Conservation (phyloP, 2,329 filamentous ascomycete species). For the Sordariomycetes sp. region DNA sequence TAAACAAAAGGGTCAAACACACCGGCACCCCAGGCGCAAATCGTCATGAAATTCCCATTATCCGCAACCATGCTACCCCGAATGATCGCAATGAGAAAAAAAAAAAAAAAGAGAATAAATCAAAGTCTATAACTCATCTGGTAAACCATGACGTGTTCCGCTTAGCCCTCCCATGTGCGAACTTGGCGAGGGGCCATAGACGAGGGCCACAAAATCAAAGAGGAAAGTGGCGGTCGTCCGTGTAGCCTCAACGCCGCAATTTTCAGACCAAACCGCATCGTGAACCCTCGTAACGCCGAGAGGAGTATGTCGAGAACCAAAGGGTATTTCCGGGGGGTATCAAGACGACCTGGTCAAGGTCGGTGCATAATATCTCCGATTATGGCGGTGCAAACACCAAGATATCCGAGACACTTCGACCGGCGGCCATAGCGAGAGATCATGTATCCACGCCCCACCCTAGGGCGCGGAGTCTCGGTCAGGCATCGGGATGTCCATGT, state of each 20-base stretch:
- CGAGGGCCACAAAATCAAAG: not conserved
- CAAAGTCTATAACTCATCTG: not conserved
- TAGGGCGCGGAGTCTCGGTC: not conserved
- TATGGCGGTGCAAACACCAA: not conserved
- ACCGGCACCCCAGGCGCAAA: not conserved
- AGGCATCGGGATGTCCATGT: conserved; percentile 3
- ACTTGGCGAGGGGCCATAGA: not conserved
- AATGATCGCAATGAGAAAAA: not conserved
- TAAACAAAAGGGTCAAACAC: not conserved
- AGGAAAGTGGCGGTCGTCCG: not conserved
- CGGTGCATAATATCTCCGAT: too few relatives aligned
- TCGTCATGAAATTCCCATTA: not conserved
- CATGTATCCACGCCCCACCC: not conserved
- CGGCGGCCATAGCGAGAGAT: too few relatives aligned
- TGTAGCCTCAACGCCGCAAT: not conserved
- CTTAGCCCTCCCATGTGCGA: not conserved
- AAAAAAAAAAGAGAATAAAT: not conserved
- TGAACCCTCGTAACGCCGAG: not conserved
- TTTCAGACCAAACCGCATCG: not conserved
- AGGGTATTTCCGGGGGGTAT: too few relatives aligned
- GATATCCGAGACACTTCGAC: not conserved
- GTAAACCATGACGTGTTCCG: not conserved
- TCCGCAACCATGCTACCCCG: not conserved
- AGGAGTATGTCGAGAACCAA: not conserved
- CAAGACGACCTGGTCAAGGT: too few relatives aligned